A percentile compares a stretch with the other conserved stretches of the same genome.
phyloP scores from a whole-genome alignment of 768 basidiomycete genomes.

The Cytidiella melzeri region DNA sequence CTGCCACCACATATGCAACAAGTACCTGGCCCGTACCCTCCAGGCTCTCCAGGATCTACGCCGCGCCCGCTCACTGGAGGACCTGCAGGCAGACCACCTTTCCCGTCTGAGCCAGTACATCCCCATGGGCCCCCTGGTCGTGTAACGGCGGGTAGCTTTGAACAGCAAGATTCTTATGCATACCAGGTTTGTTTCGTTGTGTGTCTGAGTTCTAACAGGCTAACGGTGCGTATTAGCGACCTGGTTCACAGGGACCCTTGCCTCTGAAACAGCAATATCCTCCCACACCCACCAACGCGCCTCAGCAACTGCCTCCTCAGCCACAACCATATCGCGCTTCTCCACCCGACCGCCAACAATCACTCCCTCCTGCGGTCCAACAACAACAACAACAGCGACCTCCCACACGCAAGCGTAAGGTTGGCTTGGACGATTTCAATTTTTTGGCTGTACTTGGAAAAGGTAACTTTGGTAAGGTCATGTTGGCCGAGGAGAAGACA shows the following conservation, averaged over 20 bases:
- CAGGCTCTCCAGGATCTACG: slow-evolving; percentile 24
- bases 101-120: slow-evolving; percentile 34
- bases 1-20: slow-evolving; percentile 15
- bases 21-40: slow-evolving; percentile 8
- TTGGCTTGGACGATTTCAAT: slow-evolving; percentile 97
- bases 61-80: slow-evolving; percentile 38
- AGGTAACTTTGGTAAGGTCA: slow-evolving; percentile 99
- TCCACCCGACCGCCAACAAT: slow-evolving; percentile 19
- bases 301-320: slow-evolving; percentile 1
- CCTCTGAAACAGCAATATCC: background rate
- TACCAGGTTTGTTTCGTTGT: slow-evolving; percentile 34
- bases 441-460: slow-evolving; percentile 98
- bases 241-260: slow-evolving; percentile 6
- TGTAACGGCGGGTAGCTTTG: slow-evolving; percentile 29
- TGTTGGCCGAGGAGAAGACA: slow-evolving; percentile 98
- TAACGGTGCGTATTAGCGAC: too few species aligned
- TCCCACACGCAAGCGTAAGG: slow-evolving; percentile 63
- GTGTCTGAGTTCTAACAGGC: too few species aligned
- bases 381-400: slow-evolving; percentile 34
- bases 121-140: slow-evolving; percentile 19
- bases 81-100: slow-evolving; percentile 37
- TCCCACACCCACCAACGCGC: background rate
- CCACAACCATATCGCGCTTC: slow-evolving; percentile 12
- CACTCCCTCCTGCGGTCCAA: slow-evolving; percentile 24
- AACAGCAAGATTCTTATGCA: slow-evolving; percentile 28